Base-by-base conservation (phyloP, 2,329 filamentous ascomycete species). In the Massarina eburnea region DNA sequence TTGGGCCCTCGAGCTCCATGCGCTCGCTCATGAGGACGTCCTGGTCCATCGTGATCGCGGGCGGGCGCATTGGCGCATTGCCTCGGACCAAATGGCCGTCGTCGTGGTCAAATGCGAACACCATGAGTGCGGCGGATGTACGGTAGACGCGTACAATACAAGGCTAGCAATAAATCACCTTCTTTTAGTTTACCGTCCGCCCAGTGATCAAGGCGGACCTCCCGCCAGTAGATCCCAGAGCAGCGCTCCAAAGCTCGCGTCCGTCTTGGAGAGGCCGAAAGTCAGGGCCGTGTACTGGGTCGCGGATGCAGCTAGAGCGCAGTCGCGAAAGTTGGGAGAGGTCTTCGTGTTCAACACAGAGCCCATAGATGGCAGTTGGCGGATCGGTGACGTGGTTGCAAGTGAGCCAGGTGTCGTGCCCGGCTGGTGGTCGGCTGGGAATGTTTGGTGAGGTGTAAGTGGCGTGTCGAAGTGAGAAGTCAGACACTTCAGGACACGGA, bases 171-270 rank as follows among this genome's bases (percentile, higher is more conserved):
- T n/a, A 56, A 42, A 50, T 54, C 45, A 33, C 52, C 42, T 46
- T 55, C 36, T 45, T 32, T 51, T 51, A 61, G 57, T 61, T 72
- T 76, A 76, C 75, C 74, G 75, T 77, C 76, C 76, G 75, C 75
- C 75, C 57, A 51, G 54, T 49, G 39, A 55, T 78, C 73, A 78
- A 72, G 75, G 74, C 73, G 76, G 76, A 77, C 76, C 67, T 54
- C 58, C 62, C 62, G 68, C 74, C 61, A 71, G 68, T 76, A 76
- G 55, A 61, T 58, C 68, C 72, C 75, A 76, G 48, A 75, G 60
- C 65, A 76, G 64, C 38, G 68, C 64, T n/a, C 70, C 74, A 58
- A 77, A 77, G 54, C 71, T 75, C 19, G 74, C 73, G 55, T 76
- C 73, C 39, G 64, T 71, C 58, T 64, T 66, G 47, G 64, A 68